Percentiles rank a stretch among this genome's conserved stretches.
Conservation (phyloP, 2,329 filamentous ascomycete species). For the Ascochyta lentis region DNA sequence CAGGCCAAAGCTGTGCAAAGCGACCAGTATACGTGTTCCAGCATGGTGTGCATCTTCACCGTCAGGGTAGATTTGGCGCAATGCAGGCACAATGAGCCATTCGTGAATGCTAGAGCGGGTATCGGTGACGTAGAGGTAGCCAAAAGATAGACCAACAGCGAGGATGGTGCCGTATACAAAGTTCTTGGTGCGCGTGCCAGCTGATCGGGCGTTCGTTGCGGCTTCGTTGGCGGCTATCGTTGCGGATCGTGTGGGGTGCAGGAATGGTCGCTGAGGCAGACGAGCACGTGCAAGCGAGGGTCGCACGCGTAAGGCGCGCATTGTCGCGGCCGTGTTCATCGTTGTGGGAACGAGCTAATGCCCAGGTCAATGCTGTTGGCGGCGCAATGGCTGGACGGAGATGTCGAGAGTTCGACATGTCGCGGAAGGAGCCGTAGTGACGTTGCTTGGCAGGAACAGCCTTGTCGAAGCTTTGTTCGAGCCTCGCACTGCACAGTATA, state of each 20-base stretch:
- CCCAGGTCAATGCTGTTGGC: conserved; percentile 26
- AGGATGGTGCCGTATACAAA: conserved; percentile 62
- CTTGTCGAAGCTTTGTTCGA: background rate
- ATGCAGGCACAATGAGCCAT: conserved; percentile 63
- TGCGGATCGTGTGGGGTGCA: conserved; percentile 31
- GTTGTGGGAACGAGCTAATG: conserved; percentile 25
- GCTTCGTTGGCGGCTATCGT: conserved; percentile 35
- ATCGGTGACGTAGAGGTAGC: conserved; percentile 61
- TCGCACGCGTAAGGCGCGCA: conserved; percentile 39
- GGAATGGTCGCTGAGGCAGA: conserved; percentile 23
- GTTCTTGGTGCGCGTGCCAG: conserved; percentile 56
- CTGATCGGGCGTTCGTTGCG: conserved; percentile 47
- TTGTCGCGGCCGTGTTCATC: conserved; percentile 36
- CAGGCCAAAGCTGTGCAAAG: conserved; percentile 74
- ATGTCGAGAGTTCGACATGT: conserved; percentile 1
- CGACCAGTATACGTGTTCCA: conserved; percentile 74
- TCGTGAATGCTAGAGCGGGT: conserved; percentile 61
- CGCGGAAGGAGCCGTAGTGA: conserved; percentile 4
- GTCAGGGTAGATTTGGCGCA: conserved; percentile 73
- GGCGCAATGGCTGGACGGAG: conserved; percentile 9
- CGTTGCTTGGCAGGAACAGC: conserved; percentile 13
- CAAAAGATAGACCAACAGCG: conserved; percentile 54
- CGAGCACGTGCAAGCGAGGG: conserved; percentile 29
- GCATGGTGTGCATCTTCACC: conserved; percentile 92
- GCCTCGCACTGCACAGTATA: no score